Conservation (phyloP, 129 eudicot genomes). For the Mikania micrantha region DNA sequence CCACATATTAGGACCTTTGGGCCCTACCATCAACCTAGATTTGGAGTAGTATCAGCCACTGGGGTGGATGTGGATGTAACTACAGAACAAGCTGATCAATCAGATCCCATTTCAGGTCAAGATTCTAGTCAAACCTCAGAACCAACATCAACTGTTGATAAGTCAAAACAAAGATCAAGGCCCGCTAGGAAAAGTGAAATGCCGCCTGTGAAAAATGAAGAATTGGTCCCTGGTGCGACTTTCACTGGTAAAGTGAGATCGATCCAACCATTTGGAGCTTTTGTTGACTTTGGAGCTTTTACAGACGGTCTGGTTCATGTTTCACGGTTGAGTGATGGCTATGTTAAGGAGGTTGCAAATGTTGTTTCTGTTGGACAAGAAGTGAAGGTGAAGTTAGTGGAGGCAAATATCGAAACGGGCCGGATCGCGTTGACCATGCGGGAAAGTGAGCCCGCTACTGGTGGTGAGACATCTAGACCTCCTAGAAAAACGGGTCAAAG, state of each 20-base stretch:
- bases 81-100: conserved; percentile 50
- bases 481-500: conserved; percentile 38
- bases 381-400: conserved; percentile 71
- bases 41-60: conserved; percentile 39
- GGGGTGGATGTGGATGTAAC: conserved; percentile 68
- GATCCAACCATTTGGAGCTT: conserved; percentile 94
- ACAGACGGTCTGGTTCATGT: conserved; percentile 93
- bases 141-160: conserved; percentile 26
- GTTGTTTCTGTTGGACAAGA: conserved; percentile 86
- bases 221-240: conserved; percentile 74
- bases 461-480: conserved; percentile 30
- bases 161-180: conserved; percentile 55
- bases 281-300: conserved; percentile 91
- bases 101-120: conserved; percentile 35
- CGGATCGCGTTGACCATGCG: conserved; percentile 91
- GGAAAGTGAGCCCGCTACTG: conserved; percentile 38
- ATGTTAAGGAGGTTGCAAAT: conserved; percentile 69
- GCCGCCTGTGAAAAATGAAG: conserved; percentile 95
- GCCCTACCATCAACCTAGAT: conserved; percentile 31
- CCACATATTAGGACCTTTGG: conserved; percentile 45
- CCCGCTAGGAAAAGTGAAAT: conserved; percentile 76
- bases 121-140: conserved; percentile 31
- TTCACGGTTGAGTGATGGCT: conserved; percentile 63
- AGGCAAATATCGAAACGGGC: conserved; percentile 64
- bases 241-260: conserved; percentile 91